phyloP scores from a whole-genome alignment of 306 rosid species.

The Rubus idaeus region DNA sequence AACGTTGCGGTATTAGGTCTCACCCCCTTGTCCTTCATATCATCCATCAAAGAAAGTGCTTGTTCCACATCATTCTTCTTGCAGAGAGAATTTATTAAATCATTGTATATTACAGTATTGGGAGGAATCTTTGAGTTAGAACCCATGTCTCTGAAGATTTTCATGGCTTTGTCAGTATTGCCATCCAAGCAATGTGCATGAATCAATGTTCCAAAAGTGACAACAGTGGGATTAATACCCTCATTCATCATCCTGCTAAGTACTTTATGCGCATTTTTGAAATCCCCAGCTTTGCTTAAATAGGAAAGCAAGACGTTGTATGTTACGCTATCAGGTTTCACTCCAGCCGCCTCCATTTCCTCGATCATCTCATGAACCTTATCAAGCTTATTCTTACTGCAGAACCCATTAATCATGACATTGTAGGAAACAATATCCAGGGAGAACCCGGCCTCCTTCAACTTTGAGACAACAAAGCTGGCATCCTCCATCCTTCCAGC shows the following conservation, averaged over 20 bases:
- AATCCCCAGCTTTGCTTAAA: constrained; percentile 59
- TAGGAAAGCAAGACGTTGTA: constrained; percentile 70
- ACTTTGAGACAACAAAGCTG: constrained; percentile 47
- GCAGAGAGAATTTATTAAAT: constrained; percentile 64
- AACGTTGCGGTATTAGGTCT: constrained; percentile 56
- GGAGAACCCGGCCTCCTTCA: constrained; percentile 66
- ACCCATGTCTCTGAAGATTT: constrained; percentile 54
- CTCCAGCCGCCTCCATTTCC: constrained; percentile 63
- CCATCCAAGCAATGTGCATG: constrained; percentile 62
- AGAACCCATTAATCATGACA: constrained; percentile 66
- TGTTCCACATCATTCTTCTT: constrained; percentile 42
- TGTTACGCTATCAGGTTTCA: constrained; percentile 65
- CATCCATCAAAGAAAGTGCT: constrained; percentile 59
- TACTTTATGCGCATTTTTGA: constrained; percentile 35
- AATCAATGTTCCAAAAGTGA: constrained; percentile 71
- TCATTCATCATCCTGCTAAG: constrained; percentile 57
- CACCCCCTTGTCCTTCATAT: constrained; percentile 57
- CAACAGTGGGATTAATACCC: constrained; percentile 56
- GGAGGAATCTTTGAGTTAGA: constrained; percentile 54
- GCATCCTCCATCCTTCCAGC: constrained; percentile 89
- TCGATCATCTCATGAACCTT: constrained; percentile 50
- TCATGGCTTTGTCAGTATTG: constrained; percentile 55
- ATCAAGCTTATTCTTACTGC: constrained; percentile 60
- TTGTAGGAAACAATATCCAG: constrained; percentile 61
- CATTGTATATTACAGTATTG: constrained; percentile 60